A percentile compares a stretch with the other conserved stretches of the same genome.
These are phyloP conservation scores for Verticillium isaacii DNA, from an alignment of 2,329 filamentous ascomycete species.

Conservation along the genomic window DNA sequence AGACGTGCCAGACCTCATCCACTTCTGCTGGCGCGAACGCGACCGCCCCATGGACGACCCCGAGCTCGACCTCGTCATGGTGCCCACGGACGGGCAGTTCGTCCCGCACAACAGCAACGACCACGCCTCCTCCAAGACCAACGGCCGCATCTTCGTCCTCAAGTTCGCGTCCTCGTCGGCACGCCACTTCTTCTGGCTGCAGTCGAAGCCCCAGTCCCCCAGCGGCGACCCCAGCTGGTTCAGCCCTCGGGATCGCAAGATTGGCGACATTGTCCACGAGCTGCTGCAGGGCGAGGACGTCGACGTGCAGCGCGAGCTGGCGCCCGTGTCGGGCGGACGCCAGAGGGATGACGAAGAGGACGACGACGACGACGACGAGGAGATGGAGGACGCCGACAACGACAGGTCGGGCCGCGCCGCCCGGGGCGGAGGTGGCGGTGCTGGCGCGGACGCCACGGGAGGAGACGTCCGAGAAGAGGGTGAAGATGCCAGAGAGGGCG, in stretches of 20 bases:
- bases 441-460: constrained; percentile 80
- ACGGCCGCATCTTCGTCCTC: constrained; percentile 87
- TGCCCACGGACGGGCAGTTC: constrained; percentile 85
- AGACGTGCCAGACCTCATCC: constrained; percentile 63
- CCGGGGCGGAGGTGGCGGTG: constrained; percentile 67
- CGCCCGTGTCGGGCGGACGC: constrained; percentile 39
- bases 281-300: constrained; percentile 87
- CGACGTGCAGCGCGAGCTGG: constrained; percentile 69
- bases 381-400: constrained; percentile 73
- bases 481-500: constrained; percentile 80
- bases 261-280: constrained; percentile 80
- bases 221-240: constrained; percentile 70
- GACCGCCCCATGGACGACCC: constrained; percentile 64
- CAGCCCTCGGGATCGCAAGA: constrained; percentile 78
- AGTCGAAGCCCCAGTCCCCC: constrained; percentile 76
- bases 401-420: constrained; percentile 54
- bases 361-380: constrained; percentile 66
- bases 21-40: constrained; percentile 95
- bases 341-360: constrained; percentile 42
- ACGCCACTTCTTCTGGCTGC: constrained; percentile 92
- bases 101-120: constrained; percentile 62
- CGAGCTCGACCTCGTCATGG: constrained; percentile 88
- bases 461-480: constrained; percentile 91
- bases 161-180: constrained; percentile 92
- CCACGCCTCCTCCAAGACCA: constrained; percentile 59